Conservation (phyloP, 768 basidiomycete species). For the Rhizopogon vulgaris region DNA sequence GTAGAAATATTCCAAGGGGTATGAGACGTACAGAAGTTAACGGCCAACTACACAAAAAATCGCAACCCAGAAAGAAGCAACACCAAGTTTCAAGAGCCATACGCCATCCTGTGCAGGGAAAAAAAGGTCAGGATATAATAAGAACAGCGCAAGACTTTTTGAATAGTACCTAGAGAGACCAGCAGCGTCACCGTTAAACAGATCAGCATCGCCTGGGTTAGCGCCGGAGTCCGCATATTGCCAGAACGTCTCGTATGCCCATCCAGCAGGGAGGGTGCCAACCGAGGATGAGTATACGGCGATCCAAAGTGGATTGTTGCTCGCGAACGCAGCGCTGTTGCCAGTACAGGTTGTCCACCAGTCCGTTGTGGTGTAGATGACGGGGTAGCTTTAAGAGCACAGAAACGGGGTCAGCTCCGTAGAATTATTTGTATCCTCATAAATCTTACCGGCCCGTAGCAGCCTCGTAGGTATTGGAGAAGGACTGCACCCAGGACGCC, state of each 20-base stretch:
- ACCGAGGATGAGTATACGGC: conserved; percentile 44
- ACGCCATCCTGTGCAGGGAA: conserved; percentile 13
- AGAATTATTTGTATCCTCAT: neutral
- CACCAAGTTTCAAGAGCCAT: conserved; percentile 1
- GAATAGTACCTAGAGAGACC: conserved; percentile 31
- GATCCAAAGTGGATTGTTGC: conserved; percentile 55
- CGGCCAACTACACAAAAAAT: neutral
- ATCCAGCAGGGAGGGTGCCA: conserved; percentile 56
- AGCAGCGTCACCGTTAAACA: conserved; percentile 47
- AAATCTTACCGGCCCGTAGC: conserved; percentile 37
- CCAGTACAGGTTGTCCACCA: conserved; percentile 70
- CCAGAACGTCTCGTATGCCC: conserved; percentile 53
- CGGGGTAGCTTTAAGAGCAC: conserved; percentile 32
- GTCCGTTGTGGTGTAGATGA: conserved; percentile 57
- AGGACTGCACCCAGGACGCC: conserved; percentile 60
- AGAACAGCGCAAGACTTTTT: neutral
- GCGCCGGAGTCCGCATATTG: conserved; percentile 51
- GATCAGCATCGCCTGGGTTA: conserved; percentile 53
- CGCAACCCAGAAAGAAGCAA: neutral
- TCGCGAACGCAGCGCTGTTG: conserved; percentile 43
- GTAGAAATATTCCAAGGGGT: neutral
- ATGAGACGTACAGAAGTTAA: no score
- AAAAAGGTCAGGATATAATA: neutral
- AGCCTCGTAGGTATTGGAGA: conserved; percentile 53
- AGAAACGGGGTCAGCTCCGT: neutral